Evolutionary conservation across 768 basidiomycete species (phyloP), one percentile per base, ranked within the genome.

Genomic region (Boletales sp.): DNA sequence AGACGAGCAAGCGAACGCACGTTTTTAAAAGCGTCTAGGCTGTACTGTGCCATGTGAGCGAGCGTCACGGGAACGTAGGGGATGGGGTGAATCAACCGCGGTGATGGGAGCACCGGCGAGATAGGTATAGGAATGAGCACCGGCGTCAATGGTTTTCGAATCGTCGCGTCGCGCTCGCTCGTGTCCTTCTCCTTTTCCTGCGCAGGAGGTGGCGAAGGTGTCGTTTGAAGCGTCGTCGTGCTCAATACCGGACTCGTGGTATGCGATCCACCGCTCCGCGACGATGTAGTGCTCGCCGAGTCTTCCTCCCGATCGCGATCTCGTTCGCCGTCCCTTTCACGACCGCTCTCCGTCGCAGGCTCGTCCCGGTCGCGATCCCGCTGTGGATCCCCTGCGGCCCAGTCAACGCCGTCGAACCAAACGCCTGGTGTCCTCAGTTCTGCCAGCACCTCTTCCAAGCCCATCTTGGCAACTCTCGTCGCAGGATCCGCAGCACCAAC

Each of bases 401-500:
- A 87, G 60, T 88, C 84, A 3, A 85, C 73, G 0, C 86, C 86
- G 45, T 87, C 83, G 50, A 80, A 84, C 87, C 87, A 90, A 2
- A 83, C 70, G 0, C 77, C 79, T 24, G 72, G 74, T 32, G 82
- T 78, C 36, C 82, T 71, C 50, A 90, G 52, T 41, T 78, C 74
- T 35, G 58, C 63, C 27, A 84, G 58, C 0, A 90, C 81, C 5
- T 86, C 85, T 53, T 86, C 85, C 0, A 80, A 35, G 0, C 65
- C 60, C 83, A 89, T 83, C 58, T 70, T 71, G 9, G 75, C 65
- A 8, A 79, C 81, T 18, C 73, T 71, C 7, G 81, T 67, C 1
- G 78, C 81, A 3, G 87, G 84, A 58, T 88, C 80, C 3, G 55
- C 69, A 8, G 55, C 60, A 1, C 63, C 73, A 31, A 55, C 53